phyloP scores from a whole-genome alignment of 179 eudicot genomes.

The Patellifolia procumbens region DNA sequence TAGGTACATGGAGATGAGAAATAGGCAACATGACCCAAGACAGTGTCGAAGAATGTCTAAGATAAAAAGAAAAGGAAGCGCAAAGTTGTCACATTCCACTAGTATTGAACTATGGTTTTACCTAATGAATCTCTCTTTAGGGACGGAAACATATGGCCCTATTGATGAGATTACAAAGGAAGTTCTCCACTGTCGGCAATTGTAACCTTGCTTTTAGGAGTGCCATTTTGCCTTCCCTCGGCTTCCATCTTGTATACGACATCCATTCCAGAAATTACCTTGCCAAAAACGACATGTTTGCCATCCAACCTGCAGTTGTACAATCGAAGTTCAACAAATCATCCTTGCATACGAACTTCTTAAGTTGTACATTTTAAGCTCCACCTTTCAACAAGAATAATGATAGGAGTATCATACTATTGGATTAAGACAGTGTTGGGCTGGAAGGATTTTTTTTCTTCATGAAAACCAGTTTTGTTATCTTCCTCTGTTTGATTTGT shows the following conservation, averaged over 20 bases:
- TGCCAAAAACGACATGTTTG: constrained; percentile 91
- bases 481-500: background rate
- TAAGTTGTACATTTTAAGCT: background rate
- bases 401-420: background rate
- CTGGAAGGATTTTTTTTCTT: background rate
- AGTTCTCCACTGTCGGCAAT: constrained; percentile 93
- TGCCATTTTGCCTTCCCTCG: constrained; percentile 82
- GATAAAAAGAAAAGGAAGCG: background rate
- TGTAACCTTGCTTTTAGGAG: constrained; percentile 77
- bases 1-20: background rate
- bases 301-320: constrained; percentile 82
- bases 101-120: constrained; percentile 10
- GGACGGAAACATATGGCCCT: background rate
- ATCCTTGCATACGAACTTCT: background rate
- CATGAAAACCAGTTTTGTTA: background rate
- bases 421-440: background rate
- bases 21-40: background rate
- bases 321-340: background rate
- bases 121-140: background rate
- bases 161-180: constrained; percentile 47
- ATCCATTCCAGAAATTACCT: constrained; percentile 96
- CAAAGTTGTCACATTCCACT: background rate
- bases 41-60: background rate
- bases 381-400: background rate
- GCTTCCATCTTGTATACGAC: constrained; percentile 96